Conservation (phyloP, 164 flowering plant species). For the Warburgia ugandensis region DNA sequence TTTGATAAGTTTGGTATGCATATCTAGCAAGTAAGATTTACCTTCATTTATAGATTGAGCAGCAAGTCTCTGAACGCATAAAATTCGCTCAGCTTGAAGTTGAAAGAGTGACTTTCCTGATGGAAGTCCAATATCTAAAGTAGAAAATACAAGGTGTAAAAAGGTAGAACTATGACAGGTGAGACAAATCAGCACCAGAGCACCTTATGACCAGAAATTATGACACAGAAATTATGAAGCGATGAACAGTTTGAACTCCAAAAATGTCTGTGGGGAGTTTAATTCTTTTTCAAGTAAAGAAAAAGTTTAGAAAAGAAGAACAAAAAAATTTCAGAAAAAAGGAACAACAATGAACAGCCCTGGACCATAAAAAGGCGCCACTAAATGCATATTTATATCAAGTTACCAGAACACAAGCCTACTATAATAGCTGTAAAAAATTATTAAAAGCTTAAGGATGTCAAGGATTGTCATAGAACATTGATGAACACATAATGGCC, state of each 20-base stretch:
- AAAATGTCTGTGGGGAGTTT: no score
- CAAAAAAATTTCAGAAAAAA: no score
- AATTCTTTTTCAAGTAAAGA: no score
- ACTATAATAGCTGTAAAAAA: no score
- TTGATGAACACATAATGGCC: no score
- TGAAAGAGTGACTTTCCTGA: constrained; percentile 98
- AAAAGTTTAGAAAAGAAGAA: no score
- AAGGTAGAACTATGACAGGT: not conserved
- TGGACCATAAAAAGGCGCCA: no score
- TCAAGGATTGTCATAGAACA: no score
- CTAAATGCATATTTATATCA: no score
- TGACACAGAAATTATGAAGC: not conserved
- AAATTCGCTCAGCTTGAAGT: constrained; percentile 90
- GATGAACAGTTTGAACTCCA: not conserved
- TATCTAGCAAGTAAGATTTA: constrained; percentile 19
- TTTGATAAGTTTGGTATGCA: not conserved
- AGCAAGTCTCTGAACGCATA: constrained; percentile 81
- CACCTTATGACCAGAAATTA: not conserved
- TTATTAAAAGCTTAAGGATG: no score
- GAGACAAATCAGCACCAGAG: not conserved
- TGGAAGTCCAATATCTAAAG: constrained; percentile 90
- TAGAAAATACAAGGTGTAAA: not conserved
- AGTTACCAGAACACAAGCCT: no score
- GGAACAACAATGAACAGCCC: no score
- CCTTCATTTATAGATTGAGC: constrained; percentile 69